These are phyloP conservation scores for Vanrija sp. DNA, from an alignment of 1,284 basidiomycete genomes.

Conservation along the genomic window DNA sequence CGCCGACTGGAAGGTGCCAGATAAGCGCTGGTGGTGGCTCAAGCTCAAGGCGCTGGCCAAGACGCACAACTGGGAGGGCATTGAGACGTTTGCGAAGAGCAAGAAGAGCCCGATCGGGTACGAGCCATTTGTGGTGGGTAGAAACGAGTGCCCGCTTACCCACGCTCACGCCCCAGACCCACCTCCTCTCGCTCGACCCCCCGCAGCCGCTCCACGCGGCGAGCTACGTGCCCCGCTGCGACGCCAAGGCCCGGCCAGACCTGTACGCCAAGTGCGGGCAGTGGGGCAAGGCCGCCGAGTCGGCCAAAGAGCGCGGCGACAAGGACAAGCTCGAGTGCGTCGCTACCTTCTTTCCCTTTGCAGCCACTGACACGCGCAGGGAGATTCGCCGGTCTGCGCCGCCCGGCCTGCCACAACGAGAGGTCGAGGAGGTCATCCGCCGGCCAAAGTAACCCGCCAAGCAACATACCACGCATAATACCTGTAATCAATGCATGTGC, in stretches of 20 bases:
- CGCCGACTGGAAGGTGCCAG: slow-evolving; percentile 82
- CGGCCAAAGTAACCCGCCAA: slow-evolving; percentile 7
- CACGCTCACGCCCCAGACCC: slow-evolving; percentile 25
- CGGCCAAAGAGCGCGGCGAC: slow-evolving; percentile 80
- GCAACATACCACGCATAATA: no score
- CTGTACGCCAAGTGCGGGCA: slow-evolving; percentile 83
- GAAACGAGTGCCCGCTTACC: neutral
- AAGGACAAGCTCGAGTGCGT: slow-evolving; percentile 75
- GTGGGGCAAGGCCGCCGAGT: slow-evolving; percentile 78
- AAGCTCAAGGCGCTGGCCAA: slow-evolving; percentile 77
- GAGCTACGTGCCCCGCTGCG: slow-evolving; percentile 72
- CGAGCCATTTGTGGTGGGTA: slow-evolving; percentile 79
- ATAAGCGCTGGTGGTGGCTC: slow-evolving; percentile 92
- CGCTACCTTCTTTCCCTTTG: neutral
- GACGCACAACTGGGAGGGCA: slow-evolving; percentile 73
- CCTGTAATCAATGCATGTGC: no score
- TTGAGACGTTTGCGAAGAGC: slow-evolving; percentile 76
- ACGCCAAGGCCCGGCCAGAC: slow-evolving; percentile 73
- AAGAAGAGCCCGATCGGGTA: slow-evolving; percentile 93
- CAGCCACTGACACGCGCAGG: slow-evolving; percentile 4
- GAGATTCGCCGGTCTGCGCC: slow-evolving; percentile 6
- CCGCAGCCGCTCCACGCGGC: slow-evolving; percentile 65
- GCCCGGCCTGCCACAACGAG: slow-evolving; percentile 8
- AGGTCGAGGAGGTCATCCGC: slow-evolving; percentile 20
- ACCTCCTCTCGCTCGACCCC: slow-evolving; percentile 37